Conservation (phyloP, 2,329 filamentous ascomycete genomes). For the Coniella lustricola region DNA sequence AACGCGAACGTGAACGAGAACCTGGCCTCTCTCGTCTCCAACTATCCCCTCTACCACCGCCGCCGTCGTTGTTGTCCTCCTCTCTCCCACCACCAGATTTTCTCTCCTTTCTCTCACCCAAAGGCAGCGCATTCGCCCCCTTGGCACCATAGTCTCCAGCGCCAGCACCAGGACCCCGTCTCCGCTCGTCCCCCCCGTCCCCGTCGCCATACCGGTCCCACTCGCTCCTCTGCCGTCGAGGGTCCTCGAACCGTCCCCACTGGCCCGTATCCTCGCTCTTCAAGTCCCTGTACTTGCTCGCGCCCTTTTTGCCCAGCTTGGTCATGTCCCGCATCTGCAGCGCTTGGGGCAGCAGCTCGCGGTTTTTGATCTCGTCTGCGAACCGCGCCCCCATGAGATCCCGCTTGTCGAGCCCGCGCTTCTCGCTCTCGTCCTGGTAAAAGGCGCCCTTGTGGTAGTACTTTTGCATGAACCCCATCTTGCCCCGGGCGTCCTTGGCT, state of each 20-base stretch:
- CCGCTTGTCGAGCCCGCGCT: conserved; percentile 67
- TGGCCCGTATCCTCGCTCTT: conserved; percentile 82
- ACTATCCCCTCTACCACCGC: conserved; percentile 33
- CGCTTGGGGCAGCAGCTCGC: conserved; percentile 79
- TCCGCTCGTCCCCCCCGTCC: conserved; percentile 24
- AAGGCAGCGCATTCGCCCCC: conserved; percentile 64
- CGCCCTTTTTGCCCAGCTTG: conserved; percentile 84
- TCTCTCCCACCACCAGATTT: conserved; percentile 27
- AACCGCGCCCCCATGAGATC: conserved; percentile 83
- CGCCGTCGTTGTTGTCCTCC: conserved; percentile 24
- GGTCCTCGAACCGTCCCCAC: conserved; percentile 64
- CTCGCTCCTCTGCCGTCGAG: conserved; percentile 27
- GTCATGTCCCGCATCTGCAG: conserved; percentile 92
- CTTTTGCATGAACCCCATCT: conserved; percentile 87
- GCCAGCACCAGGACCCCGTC: not conserved
- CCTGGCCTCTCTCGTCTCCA: conserved; percentile 30
- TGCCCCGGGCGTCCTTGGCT: conserved; percentile 69
- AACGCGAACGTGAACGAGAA: conserved; percentile 40
- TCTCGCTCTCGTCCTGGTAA: conserved; percentile 74
- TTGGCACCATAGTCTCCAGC: conserved; percentile 36
- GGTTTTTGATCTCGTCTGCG: conserved; percentile 74
- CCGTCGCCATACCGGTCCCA: conserved; percentile 36
- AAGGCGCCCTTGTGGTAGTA: conserved; percentile 98
- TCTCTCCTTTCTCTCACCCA: conserved; percentile 53
- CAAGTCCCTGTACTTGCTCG: conserved; percentile 84